Evolutionary conservation across 208 protist species (phyloP).

Genomic region (Entamoeba invadens): DNA sequence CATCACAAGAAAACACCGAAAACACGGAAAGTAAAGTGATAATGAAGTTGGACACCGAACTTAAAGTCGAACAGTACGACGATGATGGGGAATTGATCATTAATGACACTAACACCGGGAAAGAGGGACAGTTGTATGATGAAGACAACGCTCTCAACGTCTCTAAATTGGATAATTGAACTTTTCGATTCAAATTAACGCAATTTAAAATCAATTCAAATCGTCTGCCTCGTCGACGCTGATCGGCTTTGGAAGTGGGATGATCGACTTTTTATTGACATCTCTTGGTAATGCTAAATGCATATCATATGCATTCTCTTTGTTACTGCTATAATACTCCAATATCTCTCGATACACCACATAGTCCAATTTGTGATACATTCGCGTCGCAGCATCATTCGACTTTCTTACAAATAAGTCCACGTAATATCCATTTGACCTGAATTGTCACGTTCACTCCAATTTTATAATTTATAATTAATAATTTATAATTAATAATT

Average conservation of each 20-base stretch:
- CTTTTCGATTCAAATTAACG: no score
- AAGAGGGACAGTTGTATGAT: no score
- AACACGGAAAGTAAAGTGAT: neutral
- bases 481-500: no score
- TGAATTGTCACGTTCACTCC: no score
- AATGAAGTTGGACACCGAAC: neutral
- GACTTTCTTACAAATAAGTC: conserved; percentile 14
- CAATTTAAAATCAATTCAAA: no score
- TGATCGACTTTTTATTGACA: neutral
- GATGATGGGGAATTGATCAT: no score
- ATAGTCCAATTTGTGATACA: conserved; percentile 20
- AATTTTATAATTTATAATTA: neutral
- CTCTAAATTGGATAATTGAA: no score
- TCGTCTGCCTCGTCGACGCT: neutral
- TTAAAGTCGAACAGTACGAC: neutral
- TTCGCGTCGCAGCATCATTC: neutral
- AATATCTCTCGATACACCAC: conserved; percentile 6
- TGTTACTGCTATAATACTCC: conserved; percentile 4
- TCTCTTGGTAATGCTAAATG: neutral
- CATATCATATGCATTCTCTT: conserved; percentile 7
- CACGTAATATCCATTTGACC: conserved; percentile 8
- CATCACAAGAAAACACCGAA: no score
- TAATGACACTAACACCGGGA: no score
- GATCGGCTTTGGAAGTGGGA: neutral
- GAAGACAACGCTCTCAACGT: no score